Conservation (phyloP, 768 basidiomycete species). For the Steccherinum ochraceum region DNA sequence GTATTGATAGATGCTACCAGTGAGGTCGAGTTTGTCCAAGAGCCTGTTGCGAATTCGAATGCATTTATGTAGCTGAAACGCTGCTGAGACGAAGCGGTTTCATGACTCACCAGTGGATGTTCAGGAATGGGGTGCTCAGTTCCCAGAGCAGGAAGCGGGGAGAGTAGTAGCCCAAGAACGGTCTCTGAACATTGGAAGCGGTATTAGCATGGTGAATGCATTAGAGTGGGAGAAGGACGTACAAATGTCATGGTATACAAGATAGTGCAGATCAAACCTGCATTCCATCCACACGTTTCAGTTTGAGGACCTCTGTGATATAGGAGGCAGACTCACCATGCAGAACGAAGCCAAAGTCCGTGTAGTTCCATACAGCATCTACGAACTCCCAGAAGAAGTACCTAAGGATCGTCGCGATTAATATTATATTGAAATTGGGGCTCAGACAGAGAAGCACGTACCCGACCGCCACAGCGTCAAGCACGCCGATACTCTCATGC, state of each 20-base stretch:
- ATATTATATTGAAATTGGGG: too few relatives aligned
- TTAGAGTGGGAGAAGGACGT: slow-evolving; percentile 23
- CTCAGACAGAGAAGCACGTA: slow-evolving; percentile 24
- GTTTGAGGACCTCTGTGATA: too few relatives aligned
- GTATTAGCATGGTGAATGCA: too few relatives aligned
- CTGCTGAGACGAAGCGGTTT: too few relatives aligned
- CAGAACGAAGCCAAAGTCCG: slow-evolving; percentile 66
- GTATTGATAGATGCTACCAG: slow-evolving; percentile 61
- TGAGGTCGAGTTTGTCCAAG: slow-evolving; percentile 69
- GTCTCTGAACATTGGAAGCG: slow-evolving; percentile 25
- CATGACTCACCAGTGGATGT: slow-evolving; percentile 77
- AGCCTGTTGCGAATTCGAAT: slow-evolving; percentile 48
- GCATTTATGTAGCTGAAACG: neutral
- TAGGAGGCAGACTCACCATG: slow-evolving; percentile 69
- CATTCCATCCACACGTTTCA: too few relatives aligned
- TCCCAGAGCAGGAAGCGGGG: slow-evolving; percentile 82
- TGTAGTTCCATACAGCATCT: slow-evolving; percentile 62
- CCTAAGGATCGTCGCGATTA: slow-evolving; percentile 25
- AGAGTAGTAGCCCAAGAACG: slow-evolving; percentile 77
- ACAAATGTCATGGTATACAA: slow-evolving; percentile 72
- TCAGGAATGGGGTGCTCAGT: slow-evolving; percentile 80
- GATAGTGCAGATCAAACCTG: slow-evolving; percentile 55
- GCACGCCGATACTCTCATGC: slow-evolving; percentile 48
- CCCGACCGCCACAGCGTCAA: slow-evolving; percentile 70
- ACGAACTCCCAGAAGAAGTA: slow-evolving; percentile 84